Conservation (phyloP, 345 rosid species). For the Pistacia integerrima region DNA sequence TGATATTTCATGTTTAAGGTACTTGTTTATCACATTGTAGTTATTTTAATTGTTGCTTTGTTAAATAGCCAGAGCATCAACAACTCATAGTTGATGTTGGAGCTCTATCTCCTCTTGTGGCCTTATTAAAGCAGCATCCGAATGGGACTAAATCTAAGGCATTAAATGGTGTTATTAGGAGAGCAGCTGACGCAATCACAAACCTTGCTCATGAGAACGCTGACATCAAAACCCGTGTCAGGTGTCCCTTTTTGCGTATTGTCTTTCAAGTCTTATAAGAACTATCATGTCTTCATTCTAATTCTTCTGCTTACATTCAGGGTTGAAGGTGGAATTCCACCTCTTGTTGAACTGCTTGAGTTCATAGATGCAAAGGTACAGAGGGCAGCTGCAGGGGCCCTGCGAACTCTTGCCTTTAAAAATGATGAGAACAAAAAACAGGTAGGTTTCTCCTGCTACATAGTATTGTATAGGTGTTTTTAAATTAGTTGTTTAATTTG, state of each 20-base stretch:
- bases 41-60: slow-evolving; percentile 13
- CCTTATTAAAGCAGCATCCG: slow-evolving; percentile 51
- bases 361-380: slow-evolving; percentile 61
- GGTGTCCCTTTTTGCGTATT: slow-evolving; percentile 36
- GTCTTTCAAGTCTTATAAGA: background rate
- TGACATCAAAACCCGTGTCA: slow-evolving; percentile 56
- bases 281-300: slow-evolving; percentile 8
- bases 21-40: background rate
- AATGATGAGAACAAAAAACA: slow-evolving; percentile 70
- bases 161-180: slow-evolving; percentile 50
- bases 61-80: slow-evolving; percentile 64
- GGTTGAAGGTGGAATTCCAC: slow-evolving; percentile 71
- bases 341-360: slow-evolving; percentile 68
- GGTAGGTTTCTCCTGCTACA: slow-evolving; percentile 33
- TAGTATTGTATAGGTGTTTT: background rate
- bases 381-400: slow-evolving; percentile 81
- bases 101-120: slow-evolving; percentile 56
- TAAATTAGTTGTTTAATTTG: slow-evolving; percentile 14
- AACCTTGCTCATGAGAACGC: slow-evolving; percentile 77
- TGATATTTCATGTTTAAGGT: background rate
- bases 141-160: slow-evolving; percentile 25
- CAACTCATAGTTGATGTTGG: slow-evolving; percentile 75
- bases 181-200: slow-evolving; percentile 79
- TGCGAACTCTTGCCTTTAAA: slow-evolving; percentile 70
- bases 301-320: slow-evolving; percentile 33